Evolutionary conservation across 495 filamentous ascomycete species (phyloP).

Genomic region (Talaromyces trachyspermus): DNA sequence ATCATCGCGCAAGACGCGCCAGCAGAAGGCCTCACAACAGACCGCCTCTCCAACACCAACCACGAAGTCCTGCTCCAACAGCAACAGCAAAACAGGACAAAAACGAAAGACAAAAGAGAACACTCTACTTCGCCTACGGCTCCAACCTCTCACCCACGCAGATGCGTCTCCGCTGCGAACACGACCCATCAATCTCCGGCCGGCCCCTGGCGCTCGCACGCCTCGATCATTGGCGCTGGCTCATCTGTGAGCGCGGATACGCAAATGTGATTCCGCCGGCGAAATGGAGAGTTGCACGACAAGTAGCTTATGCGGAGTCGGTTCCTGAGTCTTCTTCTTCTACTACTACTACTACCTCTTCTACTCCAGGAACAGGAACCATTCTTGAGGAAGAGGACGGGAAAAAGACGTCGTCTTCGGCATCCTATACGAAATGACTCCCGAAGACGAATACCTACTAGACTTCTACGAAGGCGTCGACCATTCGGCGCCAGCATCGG

Average conservation of each 20-base stretch:
- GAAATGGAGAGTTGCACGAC: conserved; percentile 19
- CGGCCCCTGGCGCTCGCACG: conserved; percentile 37
- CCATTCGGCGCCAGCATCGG: conserved; percentile 10
- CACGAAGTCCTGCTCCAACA: conserved; percentile 6
- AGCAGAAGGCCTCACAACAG: conserved; percentile 7
- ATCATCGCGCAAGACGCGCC: conserved; percentile 7
- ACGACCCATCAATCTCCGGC: conserved; percentile 41
- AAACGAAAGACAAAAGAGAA: neutral
- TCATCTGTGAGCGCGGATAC: conserved; percentile 61
- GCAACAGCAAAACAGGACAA: too few species aligned
- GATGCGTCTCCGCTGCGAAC: conserved; percentile 56
- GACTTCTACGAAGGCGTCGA: conserved; percentile 39
- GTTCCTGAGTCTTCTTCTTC: conserved; percentile 13
- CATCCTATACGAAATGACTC: conserved; percentile 51
- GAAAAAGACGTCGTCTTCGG: conserved; percentile 43
- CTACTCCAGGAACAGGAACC: neutral
- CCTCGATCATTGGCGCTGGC: conserved; percentile 52
- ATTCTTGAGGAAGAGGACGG: neutral
- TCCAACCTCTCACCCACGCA: conserved; percentile 62
- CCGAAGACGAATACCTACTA: conserved; percentile 26
- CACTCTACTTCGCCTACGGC: conserved; percentile 67
- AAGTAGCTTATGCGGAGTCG: conserved; percentile 13
- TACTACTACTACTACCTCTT: neutral
- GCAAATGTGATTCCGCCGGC: conserved; percentile 54
- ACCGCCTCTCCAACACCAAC: conserved; percentile 1